A percentile compares a stretch with the other conserved stretches of the same genome.
phyloP scores from a whole-genome alignment of 305 asterid genomes.

The Nicotiana rustica region DNA sequence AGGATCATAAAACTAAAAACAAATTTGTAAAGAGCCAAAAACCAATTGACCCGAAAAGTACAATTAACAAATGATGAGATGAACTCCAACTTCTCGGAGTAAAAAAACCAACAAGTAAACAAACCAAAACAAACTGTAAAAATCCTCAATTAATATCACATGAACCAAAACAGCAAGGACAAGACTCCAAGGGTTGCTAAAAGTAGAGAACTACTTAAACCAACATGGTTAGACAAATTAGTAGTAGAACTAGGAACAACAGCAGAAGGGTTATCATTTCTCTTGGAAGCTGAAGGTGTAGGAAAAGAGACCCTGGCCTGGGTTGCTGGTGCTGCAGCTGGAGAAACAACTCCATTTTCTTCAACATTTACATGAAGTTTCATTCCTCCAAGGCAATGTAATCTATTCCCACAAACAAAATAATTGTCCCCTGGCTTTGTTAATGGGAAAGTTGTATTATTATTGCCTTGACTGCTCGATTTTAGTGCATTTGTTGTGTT shows the following conservation, averaged over 20 bases:
- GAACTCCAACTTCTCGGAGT: background rate
- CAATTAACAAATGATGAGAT: background rate
- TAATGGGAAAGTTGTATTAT: constrained; percentile 50
- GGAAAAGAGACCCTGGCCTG: constrained; percentile 51
- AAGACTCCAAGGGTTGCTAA: constrained; percentile 38
- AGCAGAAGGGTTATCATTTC: constrained; percentile 45
- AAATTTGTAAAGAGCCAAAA: too few relatives aligned
- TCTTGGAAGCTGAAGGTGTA: constrained; percentile 58
- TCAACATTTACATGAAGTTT: constrained; percentile 61
- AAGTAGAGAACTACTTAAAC: constrained; percentile 34
- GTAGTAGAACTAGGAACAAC: constrained; percentile 42
- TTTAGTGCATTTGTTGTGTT: constrained; percentile 69
- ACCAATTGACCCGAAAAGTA: background rate
- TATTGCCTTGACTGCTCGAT: constrained; percentile 66
- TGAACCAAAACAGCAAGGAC: background rate
- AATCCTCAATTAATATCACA: background rate
- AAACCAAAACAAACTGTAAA: background rate
- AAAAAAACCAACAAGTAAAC: background rate
- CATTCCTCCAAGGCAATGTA: constrained; percentile 84
- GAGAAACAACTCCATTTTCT: constrained; percentile 36
- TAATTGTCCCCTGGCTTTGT: constrained; percentile 60
- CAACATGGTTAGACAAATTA: background rate
- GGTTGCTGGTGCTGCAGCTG: constrained; percentile 51
- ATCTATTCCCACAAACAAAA: constrained; percentile 63
- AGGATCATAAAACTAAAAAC: too few relatives aligned